phyloP scores from a whole-genome alignment of 306 rosid genomes.

The Benincasa hispida region DNA sequence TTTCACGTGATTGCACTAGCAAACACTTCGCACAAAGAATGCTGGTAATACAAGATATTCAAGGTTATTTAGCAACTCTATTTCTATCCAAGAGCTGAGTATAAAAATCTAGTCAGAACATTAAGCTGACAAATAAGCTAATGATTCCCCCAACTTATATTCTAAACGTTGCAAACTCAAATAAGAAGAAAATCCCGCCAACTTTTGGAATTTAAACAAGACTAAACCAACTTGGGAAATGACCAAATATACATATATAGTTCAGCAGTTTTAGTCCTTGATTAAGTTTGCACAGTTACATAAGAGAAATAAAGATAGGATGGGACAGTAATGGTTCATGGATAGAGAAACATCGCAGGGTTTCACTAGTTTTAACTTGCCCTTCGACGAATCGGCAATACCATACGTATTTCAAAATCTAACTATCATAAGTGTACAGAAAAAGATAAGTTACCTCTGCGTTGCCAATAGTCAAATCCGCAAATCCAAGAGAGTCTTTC shows the following conservation, averaged over 20 bases:
- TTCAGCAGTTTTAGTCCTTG: neutral
- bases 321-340: neutral
- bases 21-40: neutral
- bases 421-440: neutral
- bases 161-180: neutral
- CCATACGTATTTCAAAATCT: neutral
- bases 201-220: neutral
- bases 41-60: neutral
- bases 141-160: neutral
- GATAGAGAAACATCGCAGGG: neutral
- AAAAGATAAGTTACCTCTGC: conserved; percentile 58
- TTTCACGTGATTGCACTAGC: neutral
- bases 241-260: neutral
- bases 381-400: neutral
- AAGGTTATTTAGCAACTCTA: neutral
- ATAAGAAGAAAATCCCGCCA: neutral
- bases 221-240: neutral
- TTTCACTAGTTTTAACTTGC: neutral
- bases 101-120: neutral
- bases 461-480: conserved; percentile 58
- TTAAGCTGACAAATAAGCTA: neutral
- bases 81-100: neutral
- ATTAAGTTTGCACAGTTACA: neutral
- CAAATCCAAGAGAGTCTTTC: conserved; percentile 80
- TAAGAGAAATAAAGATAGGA: neutral